phyloP scores from a whole-genome alignment of 345 rosid genomes.

The Clausena lansium region DNA sequence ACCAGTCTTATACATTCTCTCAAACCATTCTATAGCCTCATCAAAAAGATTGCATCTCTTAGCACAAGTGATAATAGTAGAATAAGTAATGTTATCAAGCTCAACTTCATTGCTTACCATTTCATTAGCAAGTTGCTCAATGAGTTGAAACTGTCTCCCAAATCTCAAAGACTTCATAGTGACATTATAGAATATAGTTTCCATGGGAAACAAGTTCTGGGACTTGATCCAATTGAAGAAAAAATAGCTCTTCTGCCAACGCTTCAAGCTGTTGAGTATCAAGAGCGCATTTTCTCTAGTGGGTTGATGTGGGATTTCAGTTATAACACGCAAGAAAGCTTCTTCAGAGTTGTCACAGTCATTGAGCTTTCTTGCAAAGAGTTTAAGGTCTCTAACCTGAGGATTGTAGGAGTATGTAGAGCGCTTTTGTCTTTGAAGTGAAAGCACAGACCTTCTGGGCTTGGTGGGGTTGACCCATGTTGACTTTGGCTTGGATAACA shows the following conservation, averaged over 20 bases:
- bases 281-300: slow-evolving; percentile 64
- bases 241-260: slow-evolving; percentile 65
- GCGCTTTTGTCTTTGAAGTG: slow-evolving; percentile 74
- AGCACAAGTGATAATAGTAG: slow-evolving; percentile 89
- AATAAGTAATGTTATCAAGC: slow-evolving; percentile 93
- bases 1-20: slow-evolving; percentile 86
- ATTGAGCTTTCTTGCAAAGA: slow-evolving; percentile 67
- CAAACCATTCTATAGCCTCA: slow-evolving; percentile 92
- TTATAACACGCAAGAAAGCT: slow-evolving; percentile 47
- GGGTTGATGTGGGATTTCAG: slow-evolving; percentile 56
- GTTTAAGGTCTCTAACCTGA: slow-evolving; percentile 53
- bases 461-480: slow-evolving; percentile 80
- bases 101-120: slow-evolving; percentile 69
- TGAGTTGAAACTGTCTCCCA: slow-evolving; percentile 79
- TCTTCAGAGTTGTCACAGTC: slow-evolving; percentile 45
- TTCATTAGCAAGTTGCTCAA: slow-evolving; percentile 78
- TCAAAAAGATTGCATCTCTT: slow-evolving; percentile 66
- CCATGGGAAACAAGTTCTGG: slow-evolving; percentile 71
- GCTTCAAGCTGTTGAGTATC: slow-evolving; percentile 60
- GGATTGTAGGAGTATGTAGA: slow-evolving; percentile 65
- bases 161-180: slow-evolving; percentile 82
- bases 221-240: slow-evolving; percentile 76
- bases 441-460: slow-evolving; percentile 84
- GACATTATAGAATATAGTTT: slow-evolving; percentile 77
- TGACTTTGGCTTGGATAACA: slow-evolving; percentile 73